Evolutionary conservation across 768 basidiomycete genomes (phyloP).

Genomic region (Hydnum rufescens): DNA sequence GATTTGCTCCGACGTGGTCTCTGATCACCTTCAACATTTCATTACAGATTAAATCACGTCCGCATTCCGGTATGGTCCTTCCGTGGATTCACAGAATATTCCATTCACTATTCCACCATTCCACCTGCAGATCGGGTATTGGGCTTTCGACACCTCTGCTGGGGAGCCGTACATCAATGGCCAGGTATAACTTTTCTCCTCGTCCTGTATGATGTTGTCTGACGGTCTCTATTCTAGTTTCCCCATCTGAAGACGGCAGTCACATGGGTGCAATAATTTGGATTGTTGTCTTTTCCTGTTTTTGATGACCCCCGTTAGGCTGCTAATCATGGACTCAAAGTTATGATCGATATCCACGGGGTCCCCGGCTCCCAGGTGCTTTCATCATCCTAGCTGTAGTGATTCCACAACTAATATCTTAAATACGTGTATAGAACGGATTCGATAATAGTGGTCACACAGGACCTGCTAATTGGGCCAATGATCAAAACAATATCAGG

Average conservation of each 20-base stretch:
- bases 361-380: conserved; percentile 53
- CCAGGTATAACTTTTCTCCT: conserved; percentile 9
- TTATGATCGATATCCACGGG: conserved; percentile 69
- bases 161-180: conserved; percentile 48
- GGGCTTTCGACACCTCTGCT: conserved; percentile 63
- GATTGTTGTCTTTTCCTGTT: no score
- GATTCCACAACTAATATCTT: no score
- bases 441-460: conserved; percentile 68
- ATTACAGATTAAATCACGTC: conserved; percentile 23
- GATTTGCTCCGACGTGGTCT: background rate
- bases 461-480: conserved; percentile 40
- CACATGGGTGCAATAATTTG: conserved; percentile 12
- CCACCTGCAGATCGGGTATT: conserved; percentile 48
- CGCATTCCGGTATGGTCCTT: conserved; percentile 26
- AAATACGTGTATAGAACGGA: conserved; percentile 25
- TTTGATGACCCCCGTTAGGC: no score
- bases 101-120: background rate
- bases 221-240: background rate
- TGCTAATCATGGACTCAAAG: conserved; percentile 65
- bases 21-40: background rate
- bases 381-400: background rate
- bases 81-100: background rate
- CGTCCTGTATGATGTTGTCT: background rate
- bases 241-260: conserved; percentile 18
- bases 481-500: conserved; percentile 38